Percentiles rank a stretch among this genome's conserved stretches.
phyloP scores from a whole-genome alignment of 2,329 filamentous ascomycete species.

The Hypoxylon sp. region DNA sequence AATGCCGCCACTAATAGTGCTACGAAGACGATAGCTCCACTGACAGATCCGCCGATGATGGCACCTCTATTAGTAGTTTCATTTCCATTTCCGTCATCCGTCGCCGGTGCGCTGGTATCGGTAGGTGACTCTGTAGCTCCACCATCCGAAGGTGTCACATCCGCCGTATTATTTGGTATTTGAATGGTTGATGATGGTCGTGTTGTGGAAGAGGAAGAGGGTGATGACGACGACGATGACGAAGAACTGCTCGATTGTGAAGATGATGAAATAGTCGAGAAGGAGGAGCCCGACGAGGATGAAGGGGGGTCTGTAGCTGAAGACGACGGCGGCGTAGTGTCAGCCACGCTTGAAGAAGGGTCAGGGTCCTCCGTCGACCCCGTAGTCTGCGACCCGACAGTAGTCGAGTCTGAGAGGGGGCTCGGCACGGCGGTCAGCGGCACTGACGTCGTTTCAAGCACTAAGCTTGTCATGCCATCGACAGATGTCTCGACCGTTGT shows the following conservation, averaged over 20 bases:
- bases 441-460: conserved; percentile 51
- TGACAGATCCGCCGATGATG: conserved; percentile 63
- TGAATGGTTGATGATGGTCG: conserved; percentile 11
- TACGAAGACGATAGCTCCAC: conserved; percentile 57
- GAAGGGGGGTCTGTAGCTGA: no score
- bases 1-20: conserved; percentile 53
- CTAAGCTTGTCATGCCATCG: conserved; percentile 51
- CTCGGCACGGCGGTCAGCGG: conserved; percentile 51
- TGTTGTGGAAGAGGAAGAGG: conserved; percentile 15
- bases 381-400: conserved; percentile 47
- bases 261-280: neutral
- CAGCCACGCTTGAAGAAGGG: conserved; percentile 23
- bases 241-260: conserved; percentile 23
- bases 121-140: conserved; percentile 5
- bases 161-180: conserved; percentile 7
- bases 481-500: conserved; percentile 58
- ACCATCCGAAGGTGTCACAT: conserved; percentile 10
- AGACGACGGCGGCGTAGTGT: conserved; percentile 28
- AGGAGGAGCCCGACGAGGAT: no score
- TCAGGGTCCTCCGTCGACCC: conserved; percentile 36
- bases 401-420: conserved; percentile 52
- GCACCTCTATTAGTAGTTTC: conserved; percentile 50
- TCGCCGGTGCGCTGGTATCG: conserved; percentile 11
- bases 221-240: conserved; percentile 18
- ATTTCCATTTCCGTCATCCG: conserved; percentile 2